A percentile compares a stretch with the other conserved stretches of the same genome.
These are phyloP conservation scores for Angophora floribunda DNA, from an alignment of 345 rosid species.

Conservation along the genomic window DNA sequence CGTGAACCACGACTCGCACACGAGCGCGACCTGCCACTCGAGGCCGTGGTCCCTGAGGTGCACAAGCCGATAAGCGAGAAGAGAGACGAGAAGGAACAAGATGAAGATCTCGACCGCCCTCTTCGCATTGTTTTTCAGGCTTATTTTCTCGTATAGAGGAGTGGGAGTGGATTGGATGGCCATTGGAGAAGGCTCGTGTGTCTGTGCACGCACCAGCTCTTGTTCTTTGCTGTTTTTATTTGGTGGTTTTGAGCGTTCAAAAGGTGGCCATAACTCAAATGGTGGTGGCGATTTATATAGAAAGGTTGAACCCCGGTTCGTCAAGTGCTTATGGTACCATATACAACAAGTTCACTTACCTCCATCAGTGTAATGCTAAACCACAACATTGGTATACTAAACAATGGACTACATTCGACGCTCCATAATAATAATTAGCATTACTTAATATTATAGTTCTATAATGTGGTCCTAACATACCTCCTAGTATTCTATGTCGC, in stretches of 20 bases:
- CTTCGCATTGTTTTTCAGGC: constrained; percentile 2
- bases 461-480: neutral
- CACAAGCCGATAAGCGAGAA: constrained; percentile 18
- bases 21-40: constrained; percentile 49
- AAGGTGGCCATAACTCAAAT: neutral
- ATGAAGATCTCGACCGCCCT: constrained; percentile 18
- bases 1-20: constrained; percentile 54
- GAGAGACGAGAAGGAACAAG: constrained; percentile 22
- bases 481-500: neutral
- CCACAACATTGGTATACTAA: neutral
- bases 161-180: neutral
- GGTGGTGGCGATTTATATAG: neutral
- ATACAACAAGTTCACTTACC: neutral
- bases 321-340: neutral
- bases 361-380: neutral
- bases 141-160: constrained; percentile 13
- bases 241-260: neutral
- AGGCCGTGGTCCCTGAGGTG: constrained; percentile 16
- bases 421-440: neutral
- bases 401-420: neutral
- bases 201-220: neutral
- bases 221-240: neutral
- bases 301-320: neutral
- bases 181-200: neutral
- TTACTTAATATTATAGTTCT: too few species aligned